Conservation (phyloP, 495 filamentous ascomycete genomes). For the Cairneyella variabilis region DNA sequence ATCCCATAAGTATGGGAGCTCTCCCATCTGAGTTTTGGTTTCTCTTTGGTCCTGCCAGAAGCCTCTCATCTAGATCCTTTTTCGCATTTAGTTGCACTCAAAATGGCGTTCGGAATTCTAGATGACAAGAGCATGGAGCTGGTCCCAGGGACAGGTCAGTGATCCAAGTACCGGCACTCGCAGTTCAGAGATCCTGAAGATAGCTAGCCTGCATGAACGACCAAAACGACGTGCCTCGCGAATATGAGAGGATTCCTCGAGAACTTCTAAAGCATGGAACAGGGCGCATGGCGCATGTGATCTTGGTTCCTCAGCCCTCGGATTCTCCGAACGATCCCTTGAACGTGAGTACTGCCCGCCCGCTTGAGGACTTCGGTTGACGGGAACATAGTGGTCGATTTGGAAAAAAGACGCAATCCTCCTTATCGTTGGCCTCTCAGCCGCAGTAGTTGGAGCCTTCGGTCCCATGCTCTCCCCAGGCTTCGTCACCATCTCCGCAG, state of each 20-base stretch:
- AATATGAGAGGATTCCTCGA: constrained; percentile 36
- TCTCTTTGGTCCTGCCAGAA: too few relatives aligned
- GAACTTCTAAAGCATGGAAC: constrained; percentile 46
- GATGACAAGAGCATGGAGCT: constrained; percentile 37
- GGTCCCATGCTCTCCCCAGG: constrained; percentile 53
- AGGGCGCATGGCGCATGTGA: constrained; percentile 41
- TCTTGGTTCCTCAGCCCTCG: constrained; percentile 51
- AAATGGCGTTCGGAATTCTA: constrained; percentile 40
- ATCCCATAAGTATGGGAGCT: too few relatives aligned
- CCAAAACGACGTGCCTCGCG: constrained; percentile 39
- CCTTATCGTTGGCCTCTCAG: constrained; percentile 48
- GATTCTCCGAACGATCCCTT: constrained; percentile 53
- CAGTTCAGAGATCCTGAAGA: constrained; percentile 2
- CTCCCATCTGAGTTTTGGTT: too few relatives aligned
- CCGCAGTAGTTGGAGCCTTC: constrained; percentile 51
- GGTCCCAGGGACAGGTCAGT: constrained; percentile 49
- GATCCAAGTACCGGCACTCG: neutral
- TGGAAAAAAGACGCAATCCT: constrained; percentile 53
- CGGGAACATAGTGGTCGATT: constrained; percentile 36
- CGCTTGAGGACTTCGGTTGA: neutral
- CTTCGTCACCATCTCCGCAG: constrained; percentile 38
- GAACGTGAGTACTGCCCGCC: constrained; percentile 30
- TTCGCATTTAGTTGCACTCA: neutral
- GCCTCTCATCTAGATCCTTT: too few relatives aligned
- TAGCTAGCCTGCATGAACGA: constrained; percentile 44